These are phyloP conservation scores for Panaeolus cyanescens DNA, from an alignment of 768 basidiomycete species.

Conservation along the genomic window DNA sequence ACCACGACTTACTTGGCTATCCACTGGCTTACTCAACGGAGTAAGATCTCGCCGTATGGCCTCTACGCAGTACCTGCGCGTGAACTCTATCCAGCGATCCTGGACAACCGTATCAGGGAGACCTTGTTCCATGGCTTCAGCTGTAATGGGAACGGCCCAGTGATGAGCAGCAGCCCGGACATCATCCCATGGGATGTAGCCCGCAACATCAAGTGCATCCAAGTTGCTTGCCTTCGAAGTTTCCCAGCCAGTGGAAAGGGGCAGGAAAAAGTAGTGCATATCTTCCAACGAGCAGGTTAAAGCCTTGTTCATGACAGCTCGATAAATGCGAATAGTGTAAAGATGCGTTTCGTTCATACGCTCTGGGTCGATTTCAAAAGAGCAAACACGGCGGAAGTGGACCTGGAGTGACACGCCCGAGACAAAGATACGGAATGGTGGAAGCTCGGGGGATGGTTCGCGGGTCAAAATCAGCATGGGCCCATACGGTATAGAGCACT, in stretches of 20 bases:
- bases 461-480: constrained; percentile 71
- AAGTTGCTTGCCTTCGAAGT: constrained; percentile 23
- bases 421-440: constrained; percentile 61
- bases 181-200: constrained; percentile 64
- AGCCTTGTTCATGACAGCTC: constrained; percentile 68
- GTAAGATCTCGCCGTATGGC: constrained; percentile 65
- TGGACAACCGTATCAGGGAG: constrained; percentile 70
- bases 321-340: constrained; percentile 67
- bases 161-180: constrained; percentile 52
- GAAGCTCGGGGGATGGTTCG: constrained; percentile 60
- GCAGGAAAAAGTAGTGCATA: constrained; percentile 69
- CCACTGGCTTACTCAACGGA: constrained; percentile 69
- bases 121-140: constrained; percentile 42
- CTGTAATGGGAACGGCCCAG: constrained; percentile 50
- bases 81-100: constrained; percentile 77
- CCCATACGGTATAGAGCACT: constrained; percentile 40
- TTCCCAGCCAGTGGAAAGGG: constrained; percentile 47
- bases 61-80: constrained; percentile 63
- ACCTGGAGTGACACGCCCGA: constrained; percentile 46
- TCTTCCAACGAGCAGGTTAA: constrained; percentile 54
- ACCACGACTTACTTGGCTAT: constrained; percentile 55
- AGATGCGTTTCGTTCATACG: constrained; percentile 50
- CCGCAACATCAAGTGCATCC: constrained; percentile 37
- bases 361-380: constrained; percentile 48
- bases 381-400: constrained; percentile 45